These are phyloP conservation scores for Aureobasidium sp. DNA, from an alignment of 2,329 filamentous ascomycete species.

Conservation along the genomic window DNA sequence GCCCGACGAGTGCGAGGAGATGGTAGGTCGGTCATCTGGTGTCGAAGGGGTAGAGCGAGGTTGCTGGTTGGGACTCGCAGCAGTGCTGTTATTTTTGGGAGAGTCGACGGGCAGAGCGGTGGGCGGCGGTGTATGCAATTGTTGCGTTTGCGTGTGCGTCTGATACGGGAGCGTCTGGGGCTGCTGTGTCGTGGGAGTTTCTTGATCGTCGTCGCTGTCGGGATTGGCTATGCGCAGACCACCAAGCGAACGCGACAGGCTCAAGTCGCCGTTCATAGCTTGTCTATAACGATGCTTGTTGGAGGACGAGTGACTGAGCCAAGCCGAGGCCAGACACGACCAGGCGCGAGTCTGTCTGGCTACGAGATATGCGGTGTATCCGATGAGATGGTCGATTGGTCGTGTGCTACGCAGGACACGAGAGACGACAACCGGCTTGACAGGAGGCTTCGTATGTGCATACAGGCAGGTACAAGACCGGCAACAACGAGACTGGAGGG, in stretches of 20 bases:
- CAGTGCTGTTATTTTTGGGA: conserved; percentile 15
- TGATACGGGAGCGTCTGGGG: conserved; percentile 21
- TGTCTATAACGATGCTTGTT: neutral
- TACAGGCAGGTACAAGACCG: neutral
- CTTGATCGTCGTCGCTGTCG: conserved; percentile 21
- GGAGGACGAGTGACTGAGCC: conserved; percentile 12
- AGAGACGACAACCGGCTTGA: neutral
- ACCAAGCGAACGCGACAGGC: conserved; percentile 83
- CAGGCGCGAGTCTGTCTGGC: conserved; percentile 9
- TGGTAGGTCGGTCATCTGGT: conserved; percentile 6
- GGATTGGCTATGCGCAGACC: conserved; percentile 96
- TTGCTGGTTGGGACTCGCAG: conserved; percentile 13
- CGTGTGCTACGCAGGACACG: neutral
- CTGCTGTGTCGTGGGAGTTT: conserved; percentile 19
- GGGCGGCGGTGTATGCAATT: conserved; percentile 19
- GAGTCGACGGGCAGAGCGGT: conserved; percentile 17
- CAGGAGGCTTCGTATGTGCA: neutral
- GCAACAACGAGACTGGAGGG: neutral
- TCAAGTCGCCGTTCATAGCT: conserved; percentile 85
- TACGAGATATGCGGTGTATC: conserved; percentile 12
- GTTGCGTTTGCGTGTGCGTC: neutral
- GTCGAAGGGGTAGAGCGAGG: neutral
- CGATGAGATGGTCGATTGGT: neutral
- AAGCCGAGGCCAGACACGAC: conserved; percentile 15
- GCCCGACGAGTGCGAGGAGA: conserved; percentile 26